Conservation (phyloP, 225 moss, liverwort and hornwort genomes). For the Lunularia cruciata region DNA sequence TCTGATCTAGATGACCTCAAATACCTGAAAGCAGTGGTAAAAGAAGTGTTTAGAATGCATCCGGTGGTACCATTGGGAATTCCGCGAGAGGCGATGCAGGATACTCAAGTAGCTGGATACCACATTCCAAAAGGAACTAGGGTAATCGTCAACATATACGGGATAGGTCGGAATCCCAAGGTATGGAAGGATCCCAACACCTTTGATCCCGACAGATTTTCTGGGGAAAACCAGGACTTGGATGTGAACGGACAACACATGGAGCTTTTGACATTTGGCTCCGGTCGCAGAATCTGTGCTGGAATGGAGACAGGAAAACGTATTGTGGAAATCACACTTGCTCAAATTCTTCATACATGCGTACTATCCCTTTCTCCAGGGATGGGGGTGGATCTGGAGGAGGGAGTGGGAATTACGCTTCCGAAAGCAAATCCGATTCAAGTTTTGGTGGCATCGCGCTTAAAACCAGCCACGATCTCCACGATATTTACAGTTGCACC, state of each 20-base stretch:
- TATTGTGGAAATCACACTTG: slow-evolving; percentile 19
- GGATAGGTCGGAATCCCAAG: slow-evolving; percentile 13
- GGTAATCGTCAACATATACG: slow-evolving; percentile 21
- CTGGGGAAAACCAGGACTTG: too few relatives aligned
- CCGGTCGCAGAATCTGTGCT: slow-evolving; percentile 25
- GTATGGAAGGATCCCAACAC: slow-evolving; percentile 3
- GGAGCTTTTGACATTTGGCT: slow-evolving; percentile 26
- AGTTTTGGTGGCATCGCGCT: background rate
- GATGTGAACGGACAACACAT: too few relatives aligned
- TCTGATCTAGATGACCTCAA: too few relatives aligned
- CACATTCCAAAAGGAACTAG: slow-evolving; percentile 1
- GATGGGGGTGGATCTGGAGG: slow-evolving; percentile 33
- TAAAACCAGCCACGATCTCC: too few relatives aligned
- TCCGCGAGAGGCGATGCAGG: slow-evolving; percentile 17
- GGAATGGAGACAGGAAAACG: slow-evolving; percentile 10
- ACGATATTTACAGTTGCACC: too few relatives aligned
- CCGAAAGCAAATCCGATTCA: background rate
- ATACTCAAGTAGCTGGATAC: too few relatives aligned
- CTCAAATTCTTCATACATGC: slow-evolving; percentile 42
- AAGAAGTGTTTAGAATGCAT: too few relatives aligned
- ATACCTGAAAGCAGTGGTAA: too few relatives aligned
- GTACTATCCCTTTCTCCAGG: slow-evolving; percentile 22
- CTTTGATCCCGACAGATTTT: slow-evolving; percentile 10
- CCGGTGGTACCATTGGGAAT: slow-evolving; percentile 8
- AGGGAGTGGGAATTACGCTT: slow-evolving; percentile 14